phyloP scores from a whole-genome alignment of 768 basidiomycete genomes.

The Lentinula boryana region DNA sequence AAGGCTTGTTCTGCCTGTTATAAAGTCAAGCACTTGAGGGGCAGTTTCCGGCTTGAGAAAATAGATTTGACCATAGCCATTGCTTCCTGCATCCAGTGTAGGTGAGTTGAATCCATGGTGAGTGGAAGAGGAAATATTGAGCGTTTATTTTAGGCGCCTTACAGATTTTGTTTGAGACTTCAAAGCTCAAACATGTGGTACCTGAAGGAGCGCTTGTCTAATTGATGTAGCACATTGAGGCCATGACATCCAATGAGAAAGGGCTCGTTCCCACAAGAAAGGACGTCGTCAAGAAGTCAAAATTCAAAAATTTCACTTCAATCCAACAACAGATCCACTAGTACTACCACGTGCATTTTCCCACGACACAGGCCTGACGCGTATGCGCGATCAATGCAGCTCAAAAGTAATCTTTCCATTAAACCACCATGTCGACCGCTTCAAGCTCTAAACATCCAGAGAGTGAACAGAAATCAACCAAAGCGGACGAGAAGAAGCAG shows the following conservation, averaged over 20 bases:
- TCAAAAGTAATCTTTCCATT: not conserved
- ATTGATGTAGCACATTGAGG: too few species aligned
- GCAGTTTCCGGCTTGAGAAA: not conserved
- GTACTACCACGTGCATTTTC: not conserved
- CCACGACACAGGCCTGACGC: not conserved
- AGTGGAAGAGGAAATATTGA: not conserved
- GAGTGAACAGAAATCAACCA: constrained; percentile 26
- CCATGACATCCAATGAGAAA: too few species aligned
- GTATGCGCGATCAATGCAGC: not conserved
- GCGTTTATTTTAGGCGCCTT: not conserved
- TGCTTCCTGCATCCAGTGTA: constrained; percentile 6
- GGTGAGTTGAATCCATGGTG: not conserved
- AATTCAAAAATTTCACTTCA: too few species aligned
- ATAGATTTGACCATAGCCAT: constrained; percentile 2
- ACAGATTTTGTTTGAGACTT: not conserved
- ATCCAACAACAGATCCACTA: too few species aligned
- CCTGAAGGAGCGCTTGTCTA: too few species aligned
- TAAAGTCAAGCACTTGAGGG: not conserved
- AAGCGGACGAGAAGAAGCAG: constrained; percentile 34
- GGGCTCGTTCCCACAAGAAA: too few species aligned
- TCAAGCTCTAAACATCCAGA: constrained; percentile 37
- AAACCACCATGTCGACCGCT: constrained; percentile 32
- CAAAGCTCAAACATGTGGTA: not conserved
- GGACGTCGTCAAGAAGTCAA: too few species aligned
- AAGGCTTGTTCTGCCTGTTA: constrained; percentile 81